These are phyloP conservation scores for Pseudoscleropodium purum DNA, from an alignment of 225 moss, liverwort and hornwort genomes.

Conservation along the genomic window DNA sequence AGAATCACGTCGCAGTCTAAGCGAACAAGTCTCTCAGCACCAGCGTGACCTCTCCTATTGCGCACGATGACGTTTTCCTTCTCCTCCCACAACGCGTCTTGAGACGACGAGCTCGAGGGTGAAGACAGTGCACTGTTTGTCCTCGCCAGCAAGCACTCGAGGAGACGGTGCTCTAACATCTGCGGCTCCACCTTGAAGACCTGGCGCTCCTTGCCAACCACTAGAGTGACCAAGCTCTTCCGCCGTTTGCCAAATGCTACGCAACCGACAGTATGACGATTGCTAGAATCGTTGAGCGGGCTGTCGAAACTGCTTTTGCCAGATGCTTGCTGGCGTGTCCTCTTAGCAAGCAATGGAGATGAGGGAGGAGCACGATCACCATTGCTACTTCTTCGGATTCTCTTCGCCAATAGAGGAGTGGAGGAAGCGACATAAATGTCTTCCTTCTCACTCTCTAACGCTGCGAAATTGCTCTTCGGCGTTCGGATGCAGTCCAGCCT, in stretches of 20 bases:
- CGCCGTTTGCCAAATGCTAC: slow-evolving; percentile 36
- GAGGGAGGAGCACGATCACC: not conserved
- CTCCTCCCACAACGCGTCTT: slow-evolving; percentile 27
- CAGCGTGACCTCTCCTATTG: not conserved
- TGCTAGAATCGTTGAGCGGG: slow-evolving; percentile 14
- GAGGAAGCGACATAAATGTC: slow-evolving; percentile 2
- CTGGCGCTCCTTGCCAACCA: slow-evolving; percentile 54
- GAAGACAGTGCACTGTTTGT: not conserved
- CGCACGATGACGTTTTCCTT: slow-evolving; percentile 27
- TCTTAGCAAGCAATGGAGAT: slow-evolving; percentile 16
- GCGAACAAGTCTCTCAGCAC: slow-evolving; percentile 7
- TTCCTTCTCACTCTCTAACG: not conserved
- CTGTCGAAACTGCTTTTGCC: not conserved
- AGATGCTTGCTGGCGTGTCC: slow-evolving; percentile 7
- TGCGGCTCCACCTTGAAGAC: slow-evolving; percentile 64
- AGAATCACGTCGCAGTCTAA: slow-evolving; percentile 57
- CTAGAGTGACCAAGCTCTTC: slow-evolving; percentile 47
- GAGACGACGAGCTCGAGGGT: not conserved
- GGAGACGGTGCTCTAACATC: slow-evolving; percentile 47
- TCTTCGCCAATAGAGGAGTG: slow-evolving; percentile 31
- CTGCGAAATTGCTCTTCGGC: not conserved
- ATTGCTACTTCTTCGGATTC: slow-evolving; percentile 11
- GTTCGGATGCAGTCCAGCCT: slow-evolving; percentile 28
- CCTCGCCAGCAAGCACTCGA: slow-evolving; percentile 38
- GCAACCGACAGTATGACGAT: slow-evolving; percentile 11